Evolutionary conservation across 495 filamentous ascomycete genomes (phyloP).

Genomic region (Acidomyces sp.): DNA sequence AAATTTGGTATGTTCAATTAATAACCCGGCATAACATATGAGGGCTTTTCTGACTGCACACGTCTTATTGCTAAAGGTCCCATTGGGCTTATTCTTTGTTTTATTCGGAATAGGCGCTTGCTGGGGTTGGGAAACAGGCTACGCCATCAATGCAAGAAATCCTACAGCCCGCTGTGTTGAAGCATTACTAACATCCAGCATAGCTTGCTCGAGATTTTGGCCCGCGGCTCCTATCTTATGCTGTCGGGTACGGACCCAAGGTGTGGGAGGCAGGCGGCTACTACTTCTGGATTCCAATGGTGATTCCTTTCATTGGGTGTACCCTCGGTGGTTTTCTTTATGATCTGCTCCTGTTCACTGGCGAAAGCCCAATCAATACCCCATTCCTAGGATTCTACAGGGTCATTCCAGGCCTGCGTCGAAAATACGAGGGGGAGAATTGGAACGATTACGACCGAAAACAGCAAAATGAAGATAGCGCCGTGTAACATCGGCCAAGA

Average conservation of each 20-base stretch:
- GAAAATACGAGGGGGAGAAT: conserved; percentile 4
- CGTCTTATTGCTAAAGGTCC: conserved; percentile 20
- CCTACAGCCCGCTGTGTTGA: too few relatives aligned
- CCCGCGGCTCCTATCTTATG: conserved; percentile 47
- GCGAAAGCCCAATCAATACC: conserved; percentile 45
- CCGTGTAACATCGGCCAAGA: conserved; percentile 3
- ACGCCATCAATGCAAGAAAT: too few relatives aligned
- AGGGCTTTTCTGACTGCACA: background rate
- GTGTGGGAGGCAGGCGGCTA: conserved; percentile 51
- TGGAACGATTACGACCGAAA: conserved; percentile 1
- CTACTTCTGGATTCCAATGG: conserved; percentile 51
- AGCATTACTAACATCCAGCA: too few relatives aligned
- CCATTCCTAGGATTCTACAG: conserved; percentile 43
- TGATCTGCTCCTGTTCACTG: conserved; percentile 48
- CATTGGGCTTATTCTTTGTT: conserved; percentile 48
- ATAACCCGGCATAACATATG: too few relatives aligned
- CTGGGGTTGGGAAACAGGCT: conserved; percentile 55
- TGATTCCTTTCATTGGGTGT: conserved; percentile 46
- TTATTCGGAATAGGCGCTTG: conserved; percentile 57
- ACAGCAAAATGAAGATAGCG: conserved; percentile 11
- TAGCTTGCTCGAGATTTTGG: conserved; percentile 56
- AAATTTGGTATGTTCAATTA: too few relatives aligned
- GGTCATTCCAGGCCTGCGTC: conserved; percentile 14
- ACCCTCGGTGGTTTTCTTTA: conserved; percentile 49
- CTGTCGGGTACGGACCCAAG: conserved; percentile 48